Evolutionary conservation across 352 stramenopile genomes (phyloP).

Genomic region (Vaucheria bursata): DNA sequence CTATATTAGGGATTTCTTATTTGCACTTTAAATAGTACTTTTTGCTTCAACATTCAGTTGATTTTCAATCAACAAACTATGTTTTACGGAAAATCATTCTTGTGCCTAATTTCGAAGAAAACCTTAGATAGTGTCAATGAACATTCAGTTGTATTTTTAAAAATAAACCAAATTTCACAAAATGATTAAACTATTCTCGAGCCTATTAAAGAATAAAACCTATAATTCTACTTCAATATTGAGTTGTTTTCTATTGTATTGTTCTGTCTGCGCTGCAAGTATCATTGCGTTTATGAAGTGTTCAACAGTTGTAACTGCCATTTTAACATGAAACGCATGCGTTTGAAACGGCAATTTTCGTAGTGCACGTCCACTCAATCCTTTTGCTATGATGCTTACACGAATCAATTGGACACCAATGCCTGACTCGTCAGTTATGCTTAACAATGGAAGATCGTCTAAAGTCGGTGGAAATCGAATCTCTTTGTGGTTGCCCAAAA

Average conservation of each 20-base stretch:
- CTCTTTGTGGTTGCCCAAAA: neutral
- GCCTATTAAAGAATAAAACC: too few relatives aligned
- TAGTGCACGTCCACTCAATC: slow-evolving; percentile 35
- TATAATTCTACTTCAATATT: neutral
- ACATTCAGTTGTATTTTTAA: too few relatives aligned
- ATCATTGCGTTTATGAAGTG: neutral
- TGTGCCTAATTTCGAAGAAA: too few relatives aligned
- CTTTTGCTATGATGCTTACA: slow-evolving; percentile 18
- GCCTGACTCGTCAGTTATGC: neutral
- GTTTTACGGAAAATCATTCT: too few relatives aligned
- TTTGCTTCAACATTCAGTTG: too few relatives aligned
- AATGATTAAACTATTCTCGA: too few relatives aligned
- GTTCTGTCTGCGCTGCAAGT: neutral
- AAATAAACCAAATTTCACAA: too few relatives aligned
- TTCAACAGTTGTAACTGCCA: neutral
- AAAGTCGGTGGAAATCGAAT: neutral
- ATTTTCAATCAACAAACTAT: too few relatives aligned
- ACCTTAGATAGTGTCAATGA: too few relatives aligned
- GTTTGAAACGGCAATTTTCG: slow-evolving; percentile 42
- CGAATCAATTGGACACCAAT: slow-evolving; percentile 11
- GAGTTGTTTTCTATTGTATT: neutral
- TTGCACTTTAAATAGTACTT: too few relatives aligned
- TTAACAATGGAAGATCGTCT: neutral
- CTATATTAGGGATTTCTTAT: too few relatives aligned
- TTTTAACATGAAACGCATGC: slow-evolving; percentile 39